Conservation (phyloP, 2,329 filamentous ascomycete species). For the Pestalotiopsis sp. region DNA sequence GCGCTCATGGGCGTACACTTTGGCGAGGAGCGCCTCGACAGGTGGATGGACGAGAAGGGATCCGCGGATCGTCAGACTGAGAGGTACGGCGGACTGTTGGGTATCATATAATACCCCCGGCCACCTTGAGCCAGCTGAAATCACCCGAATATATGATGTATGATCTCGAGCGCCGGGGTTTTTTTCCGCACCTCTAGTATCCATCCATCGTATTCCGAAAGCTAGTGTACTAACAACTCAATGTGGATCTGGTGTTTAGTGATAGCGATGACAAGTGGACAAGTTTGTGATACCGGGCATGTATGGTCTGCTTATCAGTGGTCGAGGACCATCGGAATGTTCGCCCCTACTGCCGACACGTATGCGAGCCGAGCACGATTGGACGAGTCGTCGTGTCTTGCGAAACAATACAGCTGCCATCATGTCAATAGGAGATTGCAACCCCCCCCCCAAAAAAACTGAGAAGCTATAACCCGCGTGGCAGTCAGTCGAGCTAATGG, state of each 20-base stretch:
- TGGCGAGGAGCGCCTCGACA: neutral
- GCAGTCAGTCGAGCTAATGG: neutral
- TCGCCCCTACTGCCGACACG: neutral
- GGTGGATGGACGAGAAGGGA: slow-evolving; percentile 2
- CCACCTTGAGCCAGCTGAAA: no score
- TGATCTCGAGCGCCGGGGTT: no score
- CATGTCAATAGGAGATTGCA: neutral
- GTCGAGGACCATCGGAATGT: neutral
- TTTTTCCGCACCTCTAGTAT: no score
- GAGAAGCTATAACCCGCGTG: neutral
- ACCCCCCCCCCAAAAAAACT: neutral
- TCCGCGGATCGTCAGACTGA: neutral
- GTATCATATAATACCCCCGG: no score
- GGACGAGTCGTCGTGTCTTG: neutral
- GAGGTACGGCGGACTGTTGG: no score
- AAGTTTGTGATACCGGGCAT: neutral
- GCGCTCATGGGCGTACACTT: neutral
- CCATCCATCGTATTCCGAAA: no score
- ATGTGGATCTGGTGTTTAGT: neutral
- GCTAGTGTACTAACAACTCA: neutral
- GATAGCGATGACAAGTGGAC: neutral
- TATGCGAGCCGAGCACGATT: neutral
- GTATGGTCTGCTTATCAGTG: neutral
- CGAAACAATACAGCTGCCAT: neutral
- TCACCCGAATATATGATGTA: no score